phyloP scores from a whole-genome alignment of 768 basidiomycete species.

The Lactarius deliciosus region DNA sequence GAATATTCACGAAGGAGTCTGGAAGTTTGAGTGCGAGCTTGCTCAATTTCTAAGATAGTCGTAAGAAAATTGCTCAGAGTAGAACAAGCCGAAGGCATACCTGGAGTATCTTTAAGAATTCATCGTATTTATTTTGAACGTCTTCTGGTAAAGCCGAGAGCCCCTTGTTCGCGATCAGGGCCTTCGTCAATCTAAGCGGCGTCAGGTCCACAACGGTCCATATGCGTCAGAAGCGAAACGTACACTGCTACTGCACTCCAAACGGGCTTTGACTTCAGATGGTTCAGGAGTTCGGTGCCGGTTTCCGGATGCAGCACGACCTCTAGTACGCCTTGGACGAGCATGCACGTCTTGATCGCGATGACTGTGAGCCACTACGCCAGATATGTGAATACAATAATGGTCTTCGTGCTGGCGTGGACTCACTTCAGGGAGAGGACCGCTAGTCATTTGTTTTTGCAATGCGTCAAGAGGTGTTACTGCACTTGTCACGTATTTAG shows the following conservation, averaged over 20 bases:
- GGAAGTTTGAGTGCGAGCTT: not conserved
- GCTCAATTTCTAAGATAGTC: not conserved
- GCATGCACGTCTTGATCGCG: slow-evolving; percentile 24
- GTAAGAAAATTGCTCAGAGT: slow-evolving; percentile 1
- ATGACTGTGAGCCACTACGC: slow-evolving; percentile 16
- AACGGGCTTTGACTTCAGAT: slow-evolving; percentile 21
- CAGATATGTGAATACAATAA: slow-evolving; percentile 1
- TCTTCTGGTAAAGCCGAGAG: not conserved
- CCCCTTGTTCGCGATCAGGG: not conserved
- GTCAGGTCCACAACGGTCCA: not conserved
- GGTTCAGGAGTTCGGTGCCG: not conserved
- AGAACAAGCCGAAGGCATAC: not conserved
- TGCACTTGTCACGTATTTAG: slow-evolving; percentile 1
- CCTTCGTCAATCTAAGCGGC: slow-evolving; percentile 8
- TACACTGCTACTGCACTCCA: slow-evolving; percentile 17
- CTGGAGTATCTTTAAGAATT: slow-evolving; percentile 1
- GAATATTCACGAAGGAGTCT: slow-evolving; percentile 7
- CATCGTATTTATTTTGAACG: slow-evolving; percentile 7
- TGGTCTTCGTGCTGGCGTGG: not conserved
- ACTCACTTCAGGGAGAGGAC: slow-evolving; percentile 2
- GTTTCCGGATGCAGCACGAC: not conserved
- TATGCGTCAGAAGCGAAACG: not conserved
- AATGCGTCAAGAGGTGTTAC: slow-evolving; percentile 6
- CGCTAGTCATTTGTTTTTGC: not conserved
- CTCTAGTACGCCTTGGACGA: slow-evolving; percentile 19